phyloP scores from a whole-genome alignment of 2,329 filamentous ascomycete genomes.

The Myriosclerotinia curreyana region DNA sequence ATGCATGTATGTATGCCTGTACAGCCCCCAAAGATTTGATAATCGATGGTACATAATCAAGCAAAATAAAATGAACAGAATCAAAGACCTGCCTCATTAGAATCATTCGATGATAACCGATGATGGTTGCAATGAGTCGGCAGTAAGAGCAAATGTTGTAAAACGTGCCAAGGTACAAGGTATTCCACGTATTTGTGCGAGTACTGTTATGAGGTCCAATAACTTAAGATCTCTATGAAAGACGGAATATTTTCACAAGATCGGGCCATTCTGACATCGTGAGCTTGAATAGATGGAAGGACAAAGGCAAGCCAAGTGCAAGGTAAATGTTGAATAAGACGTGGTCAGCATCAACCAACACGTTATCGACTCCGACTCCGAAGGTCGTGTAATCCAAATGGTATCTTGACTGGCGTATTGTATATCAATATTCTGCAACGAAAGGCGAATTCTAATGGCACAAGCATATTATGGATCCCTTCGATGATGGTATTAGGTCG shows the following conservation, averaged over 20 bases:
- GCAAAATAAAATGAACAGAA: too few relatives aligned
- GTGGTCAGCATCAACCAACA: not conserved
- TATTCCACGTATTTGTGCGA: too few relatives aligned
- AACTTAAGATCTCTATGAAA: too few relatives aligned
- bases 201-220: too few relatives aligned
- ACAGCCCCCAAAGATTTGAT: too few relatives aligned
- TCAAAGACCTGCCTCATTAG: too few relatives aligned
- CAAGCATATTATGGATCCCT: not conserved
- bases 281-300: not conserved
- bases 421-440: not conserved
- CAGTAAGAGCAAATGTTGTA: not conserved
- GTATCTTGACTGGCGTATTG: not conserved
- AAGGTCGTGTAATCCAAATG: not conserved
- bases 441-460: not conserved
- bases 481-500: too few relatives aligned
- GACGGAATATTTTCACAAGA: not conserved
- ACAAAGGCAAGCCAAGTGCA: not conserved
- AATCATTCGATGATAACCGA: too few relatives aligned
- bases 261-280: not conserved
- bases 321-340: not conserved
- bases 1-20: too few relatives aligned
- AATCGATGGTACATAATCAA: too few relatives aligned
- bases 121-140: not conserved
- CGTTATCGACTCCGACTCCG: not conserved
- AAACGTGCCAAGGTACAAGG: not conserved